Evolutionary conservation across 2,329 filamentous ascomycete species (phyloP).

Genomic region (Stenocarpella maydis): DNA sequence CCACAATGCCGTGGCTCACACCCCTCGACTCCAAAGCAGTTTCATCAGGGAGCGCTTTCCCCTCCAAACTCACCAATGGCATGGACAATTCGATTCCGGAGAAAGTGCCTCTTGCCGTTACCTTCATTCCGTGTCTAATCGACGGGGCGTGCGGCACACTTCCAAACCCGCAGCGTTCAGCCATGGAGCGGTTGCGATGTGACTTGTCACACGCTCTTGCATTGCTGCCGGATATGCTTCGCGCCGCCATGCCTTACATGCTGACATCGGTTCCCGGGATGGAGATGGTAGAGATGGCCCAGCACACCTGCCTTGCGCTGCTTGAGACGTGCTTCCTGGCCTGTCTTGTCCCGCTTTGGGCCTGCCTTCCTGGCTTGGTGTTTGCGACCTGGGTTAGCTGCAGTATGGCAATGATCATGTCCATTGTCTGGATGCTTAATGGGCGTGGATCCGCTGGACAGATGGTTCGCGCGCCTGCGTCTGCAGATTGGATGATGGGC

Average conservation of each 20-base stretch:
- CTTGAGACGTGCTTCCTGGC: constrained; percentile 42
- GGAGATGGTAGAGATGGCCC: constrained; percentile 38
- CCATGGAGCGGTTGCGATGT: constrained; percentile 38
- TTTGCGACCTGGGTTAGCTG: constrained; percentile 41
- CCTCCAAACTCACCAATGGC: constrained; percentile 2
- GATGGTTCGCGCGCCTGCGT: constrained; percentile 37
- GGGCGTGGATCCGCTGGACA: constrained; percentile 34
- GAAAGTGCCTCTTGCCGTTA: constrained; percentile 37
- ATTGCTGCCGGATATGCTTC: constrained; percentile 38
- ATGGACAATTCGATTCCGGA: background rate
- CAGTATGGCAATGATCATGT: constrained; percentile 39
- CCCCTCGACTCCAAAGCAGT: constrained; percentile 24
- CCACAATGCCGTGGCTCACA: constrained; percentile 32
- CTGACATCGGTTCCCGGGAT: constrained; percentile 28
- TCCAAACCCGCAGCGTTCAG: constrained; percentile 41
- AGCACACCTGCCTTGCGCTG: constrained; percentile 40
- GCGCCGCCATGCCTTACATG: constrained; percentile 27
- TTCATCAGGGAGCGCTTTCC: constrained; percentile 13
- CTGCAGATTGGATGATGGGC: constrained; percentile 42
- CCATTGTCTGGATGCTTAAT: constrained; percentile 44
- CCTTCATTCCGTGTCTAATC: constrained; percentile 47
- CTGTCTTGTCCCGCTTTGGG: constrained; percentile 40
- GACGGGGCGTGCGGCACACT: constrained; percentile 47
- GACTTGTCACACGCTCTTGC: constrained; percentile 38
- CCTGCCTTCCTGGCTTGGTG: constrained; percentile 43